These are phyloP conservation scores for Backusella macrospora DNA, from an alignment of 192 early-diverging fungal species.

Conservation along the genomic window DNA sequence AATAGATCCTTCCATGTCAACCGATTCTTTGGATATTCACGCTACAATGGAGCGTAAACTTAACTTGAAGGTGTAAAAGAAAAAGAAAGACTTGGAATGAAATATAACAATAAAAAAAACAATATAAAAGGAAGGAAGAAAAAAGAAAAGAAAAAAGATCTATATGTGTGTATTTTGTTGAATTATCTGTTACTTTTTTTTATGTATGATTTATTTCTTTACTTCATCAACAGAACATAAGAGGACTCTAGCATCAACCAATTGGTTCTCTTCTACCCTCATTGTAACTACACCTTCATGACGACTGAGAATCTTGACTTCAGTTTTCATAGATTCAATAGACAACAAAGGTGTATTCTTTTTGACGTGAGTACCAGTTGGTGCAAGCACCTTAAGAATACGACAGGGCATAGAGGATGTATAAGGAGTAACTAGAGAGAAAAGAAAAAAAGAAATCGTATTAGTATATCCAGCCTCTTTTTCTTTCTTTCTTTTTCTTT, in stretches of 20 bases:
- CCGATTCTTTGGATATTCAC: conserved; percentile 67
- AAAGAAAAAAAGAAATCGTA: neutral
- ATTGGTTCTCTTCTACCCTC: conserved; percentile 59
- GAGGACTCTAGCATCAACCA: conserved; percentile 59
- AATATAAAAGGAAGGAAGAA: neutral
- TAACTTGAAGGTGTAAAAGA: conserved; percentile 46
- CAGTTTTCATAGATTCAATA: conserved; percentile 71
- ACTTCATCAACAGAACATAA: conserved; percentile 51
- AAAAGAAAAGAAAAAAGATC: neutral
- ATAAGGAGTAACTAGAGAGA: conserved; percentile 55
- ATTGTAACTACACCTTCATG: conserved; percentile 58
- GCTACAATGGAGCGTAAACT: conserved; percentile 66
- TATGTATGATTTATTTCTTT: conserved; percentile 10
- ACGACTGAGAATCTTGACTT: conserved; percentile 57
- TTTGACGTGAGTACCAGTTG: conserved; percentile 54
- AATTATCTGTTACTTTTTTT: neutral
- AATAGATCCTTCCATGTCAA: conserved; percentile 59
- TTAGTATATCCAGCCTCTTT: too few species aligned
- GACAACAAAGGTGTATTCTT: conserved; percentile 62
- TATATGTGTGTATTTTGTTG: neutral
- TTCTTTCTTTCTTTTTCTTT: too few species aligned
- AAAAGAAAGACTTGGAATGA: neutral
- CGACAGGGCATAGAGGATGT: conserved; percentile 67
- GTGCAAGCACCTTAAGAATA: conserved; percentile 56
- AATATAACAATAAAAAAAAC: neutral